Evolutionary conservation across 306 rosid genomes (phyloP).

Genomic region (Oxytropis ochrocephala): DNA sequence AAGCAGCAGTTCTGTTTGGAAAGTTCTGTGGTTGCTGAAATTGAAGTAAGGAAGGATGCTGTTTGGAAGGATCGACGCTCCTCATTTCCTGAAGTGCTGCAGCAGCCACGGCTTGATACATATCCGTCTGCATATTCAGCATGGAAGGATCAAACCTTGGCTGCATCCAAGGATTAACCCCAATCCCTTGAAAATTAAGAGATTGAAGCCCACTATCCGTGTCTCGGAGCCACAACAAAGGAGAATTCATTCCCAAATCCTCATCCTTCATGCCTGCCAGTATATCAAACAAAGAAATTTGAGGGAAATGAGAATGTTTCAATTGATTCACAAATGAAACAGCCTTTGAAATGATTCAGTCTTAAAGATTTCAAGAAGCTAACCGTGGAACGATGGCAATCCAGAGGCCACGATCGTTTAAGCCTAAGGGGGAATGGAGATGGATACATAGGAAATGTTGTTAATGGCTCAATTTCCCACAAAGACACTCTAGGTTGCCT

Average conservation of each 20-base stretch:
- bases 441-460: constrained; percentile 98
- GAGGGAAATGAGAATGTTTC: neutral
- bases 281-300: constrained; percentile 3
- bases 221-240: constrained; percentile 75
- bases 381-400: constrained; percentile 81
- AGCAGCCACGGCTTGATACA: constrained; percentile 90
- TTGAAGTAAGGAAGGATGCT: constrained; percentile 59
- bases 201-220: constrained; percentile 76
- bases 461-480: constrained; percentile 97
- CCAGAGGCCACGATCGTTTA: constrained; percentile 94
- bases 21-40: constrained; percentile 75
- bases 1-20: constrained; percentile 54
- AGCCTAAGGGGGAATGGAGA: constrained; percentile 89
- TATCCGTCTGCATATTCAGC: constrained; percentile 72
- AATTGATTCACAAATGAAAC: neutral
- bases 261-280: constrained; percentile 81
- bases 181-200: constrained; percentile 70
- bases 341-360: neutral
- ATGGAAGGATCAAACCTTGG: constrained; percentile 73
- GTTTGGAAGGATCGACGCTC: constrained; percentile 62
- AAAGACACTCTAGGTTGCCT: constrained; percentile 94
- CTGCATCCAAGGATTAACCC: constrained; percentile 89
- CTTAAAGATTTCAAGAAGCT: constrained; percentile 11
- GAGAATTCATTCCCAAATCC: constrained; percentile 70
- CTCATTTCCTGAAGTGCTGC: constrained; percentile 94